phyloP scores from a whole-genome alignment of 2,329 filamentous ascomycete genomes.

The Aspergillus ruber region DNA sequence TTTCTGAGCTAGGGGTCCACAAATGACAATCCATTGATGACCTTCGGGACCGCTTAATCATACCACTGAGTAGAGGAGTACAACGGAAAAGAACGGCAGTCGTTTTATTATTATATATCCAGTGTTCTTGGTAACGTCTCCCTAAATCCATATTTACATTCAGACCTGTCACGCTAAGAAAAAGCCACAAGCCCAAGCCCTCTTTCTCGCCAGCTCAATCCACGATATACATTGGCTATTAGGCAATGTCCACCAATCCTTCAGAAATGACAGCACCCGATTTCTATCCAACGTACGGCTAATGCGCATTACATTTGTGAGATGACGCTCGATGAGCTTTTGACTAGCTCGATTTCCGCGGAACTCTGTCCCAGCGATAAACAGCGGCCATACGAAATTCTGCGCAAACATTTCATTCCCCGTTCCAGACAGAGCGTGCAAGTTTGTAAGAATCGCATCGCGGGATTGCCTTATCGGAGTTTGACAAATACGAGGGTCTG shows the following conservation, averaged over 20 bases:
- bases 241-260: conserved; percentile 4
- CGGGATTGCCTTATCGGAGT: conserved; percentile 2
- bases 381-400: conserved; percentile 22
- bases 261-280: conserved; percentile 6
- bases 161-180: conserved; percentile 7
- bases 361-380: conserved; percentile 20
- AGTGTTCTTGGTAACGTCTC: no score
- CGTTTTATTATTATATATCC: no score
- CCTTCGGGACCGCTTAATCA: no score
- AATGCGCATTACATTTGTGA: conserved; percentile 7
- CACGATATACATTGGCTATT: conserved; percentile 2
- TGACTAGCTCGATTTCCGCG: conserved; percentile 3
- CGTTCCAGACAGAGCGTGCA: conserved; percentile 5
- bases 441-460: conserved; percentile 7
- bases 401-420: conserved; percentile 13
- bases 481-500: background rate
- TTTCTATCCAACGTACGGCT: conserved; percentile 6
- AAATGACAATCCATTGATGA: no score
- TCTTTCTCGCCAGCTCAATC: conserved; percentile 11
- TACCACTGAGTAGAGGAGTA: no score
- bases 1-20: no score
- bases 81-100: no score
- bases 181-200: conserved; percentile 4
- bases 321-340: conserved; percentile 1
- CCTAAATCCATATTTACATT: no score